These are phyloP conservation scores for Actinidia polygama DNA, from an alignment of 179 eudicot genomes.

Conservation along the genomic window DNA sequence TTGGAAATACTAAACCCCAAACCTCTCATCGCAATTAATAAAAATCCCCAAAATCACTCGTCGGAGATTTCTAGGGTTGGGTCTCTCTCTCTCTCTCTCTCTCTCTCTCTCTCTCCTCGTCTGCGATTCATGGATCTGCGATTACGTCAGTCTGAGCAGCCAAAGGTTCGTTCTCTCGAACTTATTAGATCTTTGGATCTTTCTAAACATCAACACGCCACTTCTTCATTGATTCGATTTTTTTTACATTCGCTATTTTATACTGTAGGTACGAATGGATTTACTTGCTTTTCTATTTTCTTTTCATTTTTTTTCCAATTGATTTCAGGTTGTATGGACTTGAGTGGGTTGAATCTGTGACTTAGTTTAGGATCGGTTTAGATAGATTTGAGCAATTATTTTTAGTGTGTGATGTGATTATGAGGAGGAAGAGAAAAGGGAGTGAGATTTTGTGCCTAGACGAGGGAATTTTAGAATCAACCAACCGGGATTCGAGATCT, in stretches of 20 bases:
- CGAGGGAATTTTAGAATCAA: constrained; percentile 31
- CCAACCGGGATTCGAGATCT: constrained; percentile 15
- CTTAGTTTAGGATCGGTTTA: background rate
- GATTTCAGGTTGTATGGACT: constrained; percentile 1
- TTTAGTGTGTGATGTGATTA: constrained; percentile 17
- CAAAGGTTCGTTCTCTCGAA: constrained; percentile 6
- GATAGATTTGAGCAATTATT: constrained; percentile 9
- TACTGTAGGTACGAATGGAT: background rate
- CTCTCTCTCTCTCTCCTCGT: background rate
- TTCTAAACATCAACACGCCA: too few relatives aligned
- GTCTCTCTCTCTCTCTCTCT: background rate
- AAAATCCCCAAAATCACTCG: background rate
- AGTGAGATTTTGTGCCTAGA: constrained; percentile 31
- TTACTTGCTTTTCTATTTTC: background rate
- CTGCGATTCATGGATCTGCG: background rate
- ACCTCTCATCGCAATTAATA: background rate
- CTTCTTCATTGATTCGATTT: background rate
- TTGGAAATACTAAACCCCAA: background rate
- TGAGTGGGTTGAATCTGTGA: background rate
- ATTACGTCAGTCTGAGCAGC: background rate
- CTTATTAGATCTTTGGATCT: background rate
- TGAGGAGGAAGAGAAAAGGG: constrained; percentile 81
- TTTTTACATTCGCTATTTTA: background rate
- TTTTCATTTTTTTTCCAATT: background rate
- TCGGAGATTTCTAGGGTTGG: constrained; percentile 24